Evolutionary conservation across 2,329 filamentous ascomycete genomes (phyloP), one percentile per base, ranked within the genome.

Genomic region (Leptoxyphium fumago): DNA sequence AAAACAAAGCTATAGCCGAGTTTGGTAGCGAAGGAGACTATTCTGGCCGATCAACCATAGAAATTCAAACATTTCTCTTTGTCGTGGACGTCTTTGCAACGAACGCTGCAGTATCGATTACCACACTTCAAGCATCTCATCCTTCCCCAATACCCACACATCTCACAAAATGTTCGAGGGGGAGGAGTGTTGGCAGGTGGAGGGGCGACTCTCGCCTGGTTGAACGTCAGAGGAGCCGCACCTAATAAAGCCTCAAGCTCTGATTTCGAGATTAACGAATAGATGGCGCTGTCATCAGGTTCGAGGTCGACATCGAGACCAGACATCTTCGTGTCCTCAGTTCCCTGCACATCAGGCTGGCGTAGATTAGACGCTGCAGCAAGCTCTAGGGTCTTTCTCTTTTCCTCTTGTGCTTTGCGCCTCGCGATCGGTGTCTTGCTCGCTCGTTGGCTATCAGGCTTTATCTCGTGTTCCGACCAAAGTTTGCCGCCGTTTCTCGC

Each of bases 141-240:
- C 36, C 78, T 68, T 2, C 83, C 84, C 83, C 84, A 88, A 62
- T 87, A 88, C 11, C 84, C 84, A 57, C 84, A 89, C 29, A 86
- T 77, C 57, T 81, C 80, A 62, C 84, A 89, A 60, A 88, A 89
- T 30, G 68, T 66, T 46, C 82, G 69, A 43, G 64, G 63, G 40
- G 67, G 66, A 2, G 81, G 79, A 9, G 58, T 63, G 13, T 54
- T 53, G 2, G 58, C 45, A 5, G 63, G 55, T 11, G 65, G 63
- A 15, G 67, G 63, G 4, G 59, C 62, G 13, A 60, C 64, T 45
- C 66, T 61, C 39, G 79, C 78, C 52, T 84, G 80, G 40, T 73
- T 68, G 61, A 85, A 88, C 32, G 69, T 77, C 43, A 87, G 63
- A 40, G 82, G 77, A 42, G 81, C 77, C 7, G 73, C 74, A 17